Evolutionary conservation across 2,329 filamentous ascomycete genomes (phyloP).

Genomic region (Pseudogymnoascus sp.): DNA sequence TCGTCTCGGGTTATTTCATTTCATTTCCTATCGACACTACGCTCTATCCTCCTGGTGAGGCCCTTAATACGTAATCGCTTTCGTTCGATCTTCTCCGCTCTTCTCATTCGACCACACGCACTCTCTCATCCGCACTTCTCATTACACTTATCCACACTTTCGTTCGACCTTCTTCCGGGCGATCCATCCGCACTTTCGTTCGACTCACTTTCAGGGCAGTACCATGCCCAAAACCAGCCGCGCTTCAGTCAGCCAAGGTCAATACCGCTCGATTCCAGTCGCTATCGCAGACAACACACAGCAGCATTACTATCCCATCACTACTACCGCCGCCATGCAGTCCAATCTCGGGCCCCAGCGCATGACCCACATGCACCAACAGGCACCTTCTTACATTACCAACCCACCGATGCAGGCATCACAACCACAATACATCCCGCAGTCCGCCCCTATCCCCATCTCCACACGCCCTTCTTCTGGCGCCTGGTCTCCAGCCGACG

Average conservation of each 20-base stretch:
- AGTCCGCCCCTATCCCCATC: constrained; percentile 12
- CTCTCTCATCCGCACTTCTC: constrained; percentile 3
- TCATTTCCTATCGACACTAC: constrained; percentile 14
- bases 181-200: constrained; percentile 10
- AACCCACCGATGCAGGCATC: constrained; percentile 16
- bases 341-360: constrained; percentile 11
- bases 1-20: constrained; percentile 6
- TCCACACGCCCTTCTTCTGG: constrained; percentile 47
- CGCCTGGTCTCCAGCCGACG: constrained; percentile 67
- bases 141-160: constrained; percentile 11
- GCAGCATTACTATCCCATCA: constrained; percentile 15
- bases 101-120: constrained; percentile 10
- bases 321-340: constrained; percentile 18
- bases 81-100: constrained; percentile 9
- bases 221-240: constrained; percentile 25
- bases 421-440: constrained; percentile 1
- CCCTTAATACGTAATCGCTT: constrained; percentile 20
- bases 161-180: constrained; percentile 9
- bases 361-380: constrained; percentile 14
- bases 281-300: constrained; percentile 15
- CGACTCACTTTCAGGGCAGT: constrained; percentile 9
- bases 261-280: constrained; percentile 21
- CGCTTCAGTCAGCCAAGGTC: constrained; percentile 19
- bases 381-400: constrained; percentile 6
- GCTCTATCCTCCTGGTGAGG: constrained; percentile 24